phyloP scores from a whole-genome alignment of 2,329 filamentous ascomycete species.

The Penicillium paneum region DNA sequence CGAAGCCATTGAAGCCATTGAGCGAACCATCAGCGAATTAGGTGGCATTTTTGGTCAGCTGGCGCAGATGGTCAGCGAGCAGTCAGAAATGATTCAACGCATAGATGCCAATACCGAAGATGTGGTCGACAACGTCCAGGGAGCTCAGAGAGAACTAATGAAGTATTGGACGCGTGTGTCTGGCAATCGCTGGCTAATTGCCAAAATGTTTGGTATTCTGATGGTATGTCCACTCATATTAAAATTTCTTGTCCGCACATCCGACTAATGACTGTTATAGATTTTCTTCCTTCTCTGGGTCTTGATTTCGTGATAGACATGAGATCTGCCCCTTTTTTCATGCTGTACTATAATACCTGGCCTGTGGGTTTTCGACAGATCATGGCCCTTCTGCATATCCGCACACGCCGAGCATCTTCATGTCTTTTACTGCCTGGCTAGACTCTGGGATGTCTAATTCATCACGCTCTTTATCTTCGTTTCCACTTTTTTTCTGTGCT shows the following conservation, averaged over 20 bases:
- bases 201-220: conserved; percentile 74
- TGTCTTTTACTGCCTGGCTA: conserved; percentile 22
- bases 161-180: conserved; percentile 96
- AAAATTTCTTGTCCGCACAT: not conserved
- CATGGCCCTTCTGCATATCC: conserved; percentile 21
- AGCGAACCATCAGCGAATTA: conserved; percentile 88
- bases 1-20: conserved; percentile 94
- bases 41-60: conserved; percentile 92
- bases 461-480: conserved; percentile 10
- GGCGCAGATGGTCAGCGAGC: conserved; percentile 94
- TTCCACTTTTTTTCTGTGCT: not conserved
- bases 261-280: conserved; percentile 22
- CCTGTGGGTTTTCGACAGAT: conserved; percentile 18
- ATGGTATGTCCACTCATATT: conserved; percentile 56
- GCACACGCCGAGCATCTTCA: conserved; percentile 15
- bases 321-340: conserved; percentile 9
- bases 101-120: conserved; percentile 98
- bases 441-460: conserved; percentile 22
- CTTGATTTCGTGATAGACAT: conserved; percentile 51
- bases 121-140: conserved; percentile 97
- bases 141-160: conserved; percentile 88
- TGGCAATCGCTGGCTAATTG: conserved; percentile 91
- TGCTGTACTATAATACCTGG: conserved; percentile 36
- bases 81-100: conserved; percentile 94
- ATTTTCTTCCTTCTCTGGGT: conserved; percentile 83